Evolutionary conservation across 1,139 yeast genomes (phyloP).

Genomic region (Lodderomyces parapsilosis): DNA sequence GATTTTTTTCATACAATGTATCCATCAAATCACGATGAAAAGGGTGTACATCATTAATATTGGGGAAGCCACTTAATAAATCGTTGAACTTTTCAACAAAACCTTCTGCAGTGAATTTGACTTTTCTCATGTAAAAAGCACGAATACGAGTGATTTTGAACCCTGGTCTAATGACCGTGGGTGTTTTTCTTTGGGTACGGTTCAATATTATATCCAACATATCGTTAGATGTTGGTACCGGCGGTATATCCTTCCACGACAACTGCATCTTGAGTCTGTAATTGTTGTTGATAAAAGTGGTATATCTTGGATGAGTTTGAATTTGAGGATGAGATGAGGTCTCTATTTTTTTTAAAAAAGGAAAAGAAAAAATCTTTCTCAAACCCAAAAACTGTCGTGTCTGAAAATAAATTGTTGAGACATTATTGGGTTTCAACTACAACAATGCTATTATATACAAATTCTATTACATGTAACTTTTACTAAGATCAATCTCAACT

Average conservation of each 20-base stretch:
- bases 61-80: slow-evolving; percentile 85
- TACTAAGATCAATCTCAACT: neutral
- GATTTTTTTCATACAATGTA: slow-evolving; percentile 95
- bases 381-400: too few relatives aligned
- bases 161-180: slow-evolving; percentile 96
- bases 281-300: neutral
- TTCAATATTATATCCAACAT: slow-evolving; percentile 94
- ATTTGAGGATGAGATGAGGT: slow-evolving; percentile 2
- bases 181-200: slow-evolving; percentile 97
- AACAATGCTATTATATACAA: too few relatives aligned
- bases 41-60: slow-evolving; percentile 96
- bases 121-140: slow-evolving; percentile 98
- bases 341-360: slow-evolving; percentile 8
- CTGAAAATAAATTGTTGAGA: too few relatives aligned
- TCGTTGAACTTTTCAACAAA: slow-evolving; percentile 89
- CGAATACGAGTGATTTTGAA: slow-evolving; percentile 94
- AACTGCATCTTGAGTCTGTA: slow-evolving; percentile 64
- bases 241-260: slow-evolving; percentile 97
- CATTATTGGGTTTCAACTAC: too few relatives aligned
- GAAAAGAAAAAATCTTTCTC: too few relatives aligned
- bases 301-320: slow-evolving; percentile 5
- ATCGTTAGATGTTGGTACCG: slow-evolving; percentile 89
- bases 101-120: slow-evolving; percentile 93
- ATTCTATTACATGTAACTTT: neutral
- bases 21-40: slow-evolving; percentile 98